These are phyloP conservation scores for Pedinophyceae sp. DNA, from an alignment of 139 green algal species.

Conservation along the genomic window DNA sequence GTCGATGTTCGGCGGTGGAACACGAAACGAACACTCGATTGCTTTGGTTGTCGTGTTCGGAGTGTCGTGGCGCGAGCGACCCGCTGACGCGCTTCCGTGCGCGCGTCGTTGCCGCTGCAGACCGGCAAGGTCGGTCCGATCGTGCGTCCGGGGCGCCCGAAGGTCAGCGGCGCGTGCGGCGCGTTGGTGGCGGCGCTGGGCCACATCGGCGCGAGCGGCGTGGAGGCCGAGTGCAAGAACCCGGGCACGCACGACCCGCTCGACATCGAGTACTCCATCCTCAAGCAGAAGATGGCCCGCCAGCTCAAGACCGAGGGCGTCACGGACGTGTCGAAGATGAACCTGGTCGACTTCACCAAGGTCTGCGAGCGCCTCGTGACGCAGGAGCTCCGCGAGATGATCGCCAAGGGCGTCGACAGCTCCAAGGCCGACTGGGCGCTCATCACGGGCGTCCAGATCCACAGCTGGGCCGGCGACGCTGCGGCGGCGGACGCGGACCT, in stretches of 20 bases:
- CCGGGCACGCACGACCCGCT: too few species aligned
- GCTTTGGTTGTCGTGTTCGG: too few species aligned
- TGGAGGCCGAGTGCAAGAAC: too few species aligned
- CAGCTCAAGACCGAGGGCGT: too few species aligned
- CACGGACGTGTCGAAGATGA: slow-evolving; percentile 25
- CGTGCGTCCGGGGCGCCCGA: slow-evolving; percentile 34
- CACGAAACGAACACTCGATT: too few species aligned
- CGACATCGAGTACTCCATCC: not conserved
- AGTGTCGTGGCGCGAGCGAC: too few species aligned
- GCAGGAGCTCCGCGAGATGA: slow-evolving; percentile 73
- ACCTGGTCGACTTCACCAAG: slow-evolving; percentile 53
- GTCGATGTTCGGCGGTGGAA: too few species aligned
- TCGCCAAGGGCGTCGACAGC: slow-evolving; percentile 56
- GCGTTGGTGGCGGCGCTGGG: too few species aligned
- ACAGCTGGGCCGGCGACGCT: slow-evolving; percentile 50
- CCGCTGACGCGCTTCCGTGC: too few species aligned
- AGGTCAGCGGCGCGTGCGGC: slow-evolving; percentile 53
- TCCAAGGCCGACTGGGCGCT: slow-evolving; percentile 69
- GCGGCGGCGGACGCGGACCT: slow-evolving; percentile 32
- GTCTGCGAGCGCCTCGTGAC: slow-evolving; percentile 59
- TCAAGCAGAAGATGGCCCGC: not conserved
- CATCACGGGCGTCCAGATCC: slow-evolving; percentile 76
- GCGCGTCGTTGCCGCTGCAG: too few species aligned
- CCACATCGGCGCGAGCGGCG: too few species aligned
- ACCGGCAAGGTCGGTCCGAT: slow-evolving; percentile 44